Evolutionary conservation across 495 filamentous ascomycete genomes (phyloP), one percentile per base, ranked within the genome.

Genomic region (Pyronema domesticum): DNA sequence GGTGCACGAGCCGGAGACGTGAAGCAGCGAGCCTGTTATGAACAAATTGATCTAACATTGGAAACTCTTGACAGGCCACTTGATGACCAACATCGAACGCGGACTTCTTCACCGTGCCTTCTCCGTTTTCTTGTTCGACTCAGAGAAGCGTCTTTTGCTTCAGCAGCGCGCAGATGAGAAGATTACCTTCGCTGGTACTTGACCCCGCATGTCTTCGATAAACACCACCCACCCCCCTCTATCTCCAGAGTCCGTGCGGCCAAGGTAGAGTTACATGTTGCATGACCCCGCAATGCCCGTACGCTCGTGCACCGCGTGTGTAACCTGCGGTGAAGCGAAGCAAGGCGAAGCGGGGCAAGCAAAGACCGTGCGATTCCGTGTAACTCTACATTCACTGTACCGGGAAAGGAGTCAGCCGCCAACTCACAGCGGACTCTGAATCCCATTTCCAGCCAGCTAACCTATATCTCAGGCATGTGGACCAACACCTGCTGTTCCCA

Each of bases 401-500:
- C 23, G 23, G 23, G 23, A 30, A 30, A 2, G 23, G 23, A 30
- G 5, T 30, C 23, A 30, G 23, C 23, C 23, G 23, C 14, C 6
- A 44, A 34, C 10, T 30, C 11, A 7, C 37, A 13, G n/a, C n/a
- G n/a, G n/a, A n/a, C n/a, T n/a, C n/a, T n/a, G n/a, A n/a, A 56
- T 34, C 6, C 18, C 13, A 3, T 15, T 15, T 3, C 15, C 0
- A 37, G 45, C 1, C 3, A 15, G 45, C n/a, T 14, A n/a, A 47
- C 45, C 3, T 10, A 46, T 4, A 1, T 3, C 13, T 50, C n/a
- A 65, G 85, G 88, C 66, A 89, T 95, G 86, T 99, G 91, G 91
- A 99, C 91, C 55, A 99, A 99, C 70, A 99, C 91, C 39, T 99
- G 91, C 76, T 99, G 91, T 73, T 99, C 91, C 34, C 91, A 99